Evolutionary conservation across 768 basidiomycete species (phyloP).

Genomic region (Dictyophora rubrovolvata): DNA sequence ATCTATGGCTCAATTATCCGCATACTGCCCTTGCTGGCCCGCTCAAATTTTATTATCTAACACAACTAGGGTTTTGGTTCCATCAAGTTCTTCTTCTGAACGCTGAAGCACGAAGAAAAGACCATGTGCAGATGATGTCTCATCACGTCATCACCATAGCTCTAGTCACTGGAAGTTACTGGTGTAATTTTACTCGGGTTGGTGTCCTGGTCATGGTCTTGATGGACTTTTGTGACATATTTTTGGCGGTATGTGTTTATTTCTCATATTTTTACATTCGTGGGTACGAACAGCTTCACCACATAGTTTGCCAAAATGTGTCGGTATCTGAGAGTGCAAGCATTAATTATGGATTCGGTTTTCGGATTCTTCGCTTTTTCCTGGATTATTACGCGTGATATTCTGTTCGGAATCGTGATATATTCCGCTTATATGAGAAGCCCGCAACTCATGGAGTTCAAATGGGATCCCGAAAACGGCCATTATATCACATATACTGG

Average conservation of each 20-base stretch:
- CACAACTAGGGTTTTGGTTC: slow-evolving; percentile 78
- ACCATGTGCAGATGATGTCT: slow-evolving; percentile 92
- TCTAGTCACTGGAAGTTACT: slow-evolving; percentile 71
- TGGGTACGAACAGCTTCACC: background rate
- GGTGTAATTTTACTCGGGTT: slow-evolving; percentile 74
- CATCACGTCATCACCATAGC: slow-evolving; percentile 87
- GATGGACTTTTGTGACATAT: slow-evolving; percentile 93
- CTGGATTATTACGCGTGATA: slow-evolving; percentile 86
- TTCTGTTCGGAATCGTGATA: slow-evolving; percentile 68
- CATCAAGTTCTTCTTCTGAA: slow-evolving; percentile 90
- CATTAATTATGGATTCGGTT: slow-evolving; percentile 54
- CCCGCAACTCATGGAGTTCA: slow-evolving; percentile 36
- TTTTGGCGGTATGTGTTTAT: slow-evolving; percentile 63
- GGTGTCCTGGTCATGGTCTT: slow-evolving; percentile 84
- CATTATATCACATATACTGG: slow-evolving; percentile 40
- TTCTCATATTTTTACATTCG: background rate
- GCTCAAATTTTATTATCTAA: slow-evolving; percentile 84
- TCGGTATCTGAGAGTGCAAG: slow-evolving; percentile 63
- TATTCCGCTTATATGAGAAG: slow-evolving; percentile 45
- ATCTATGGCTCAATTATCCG: slow-evolving; percentile 76
- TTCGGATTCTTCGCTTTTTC: slow-evolving; percentile 80
- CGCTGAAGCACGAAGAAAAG: slow-evolving; percentile 84
- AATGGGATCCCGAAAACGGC: slow-evolving; percentile 51
- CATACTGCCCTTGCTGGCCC: slow-evolving; percentile 69
- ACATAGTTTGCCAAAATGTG: slow-evolving; percentile 85